Base-by-base conservation (phyloP, 2,329 filamentous ascomycete species). In the Aspergillus sp. region DNA sequence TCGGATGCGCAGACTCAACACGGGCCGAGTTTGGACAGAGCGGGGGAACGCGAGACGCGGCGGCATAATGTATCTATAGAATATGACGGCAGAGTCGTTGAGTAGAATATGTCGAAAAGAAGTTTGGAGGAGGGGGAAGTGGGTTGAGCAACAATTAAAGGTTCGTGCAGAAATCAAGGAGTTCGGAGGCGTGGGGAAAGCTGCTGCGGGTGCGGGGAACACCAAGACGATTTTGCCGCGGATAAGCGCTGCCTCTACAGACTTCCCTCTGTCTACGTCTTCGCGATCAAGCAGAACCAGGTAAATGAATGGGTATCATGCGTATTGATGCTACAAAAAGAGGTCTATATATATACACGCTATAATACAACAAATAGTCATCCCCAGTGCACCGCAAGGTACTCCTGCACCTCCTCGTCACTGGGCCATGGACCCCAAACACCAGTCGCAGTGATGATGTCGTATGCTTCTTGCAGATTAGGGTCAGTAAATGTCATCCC, bases 391-490 rank as follows among this genome's bases (percentile, higher is more conserved):
- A 44, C 40, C 58, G 26, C 50, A 45, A 35, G 62, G 60, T 76
- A 76, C 20, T 67, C 60, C 49, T 61, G 52, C 43, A 75, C 66
- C 51, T 77, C 74, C 22, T 66, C 64, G 52, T 74, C 67, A 45
- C 62, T 70, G 11, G 74, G 73, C 74, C 74, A 77, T 16, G 67
- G 60, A 16, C 65, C 67, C 73, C 70, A 74, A 16, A 60, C 50
- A 16, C 59, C 57, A 16, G 69, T 68, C 45, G 58, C 53, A 36
- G 65, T 64, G 56, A 76, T 60, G 40, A 75, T 67, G 43, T 69
- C 63, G 59, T 68, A 65, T 51, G 71, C 70, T 53, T 72, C 66
- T 51, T 69, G 59, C 45, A 71, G 45, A 24, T 62, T 55, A 16
- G 59, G 51, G 52, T 71, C 64, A 30, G 66, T 60, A 41, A 64